Evolutionary conservation across 2,329 filamentous ascomycete genomes (phyloP), one percentile per base, ranked within the genome.

Genomic region (Metarhizium humberi): DNA sequence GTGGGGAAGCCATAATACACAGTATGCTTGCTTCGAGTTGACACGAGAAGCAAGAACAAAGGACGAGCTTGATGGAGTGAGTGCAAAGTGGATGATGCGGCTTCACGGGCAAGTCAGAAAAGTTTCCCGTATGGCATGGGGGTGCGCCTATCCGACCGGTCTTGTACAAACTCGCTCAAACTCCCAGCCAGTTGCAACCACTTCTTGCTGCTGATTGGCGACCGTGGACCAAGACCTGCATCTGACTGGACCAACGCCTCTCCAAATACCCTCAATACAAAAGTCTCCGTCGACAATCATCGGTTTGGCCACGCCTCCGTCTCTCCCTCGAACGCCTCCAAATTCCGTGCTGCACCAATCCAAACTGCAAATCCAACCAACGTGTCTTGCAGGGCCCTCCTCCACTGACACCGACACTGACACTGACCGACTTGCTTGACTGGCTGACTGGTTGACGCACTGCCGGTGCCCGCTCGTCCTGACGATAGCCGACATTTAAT

Each of bases 151-250:
- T 14, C 32, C 36, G 11, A 1, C 51, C 32, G 20, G 53, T 51
- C 38, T 8, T 3, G 20, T 25, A 25, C 20, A 25, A 25, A 25
- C 20, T 25, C 20, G 20, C 20, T 25, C 20, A 25, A 25, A 25
- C 20, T 25, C 20, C 20, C 20, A 25, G 20, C 20, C 20, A 25
- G 20, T 20, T 32, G 4, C 56, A 47, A 36, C 57, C 48, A 55
- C 25, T 49, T 30, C 59, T n/a, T 55, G 55, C 55, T 57, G 40
- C 57, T 57, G 61, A 62, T 65, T 62, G 64, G 58, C 57, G 56
- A 62, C 59, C 65, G 66, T 68, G 66, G 61, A 62, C 50, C 55
- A 57, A 43, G 10, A 49, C 20, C 43, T 56, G 58, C 59, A 52
- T 62, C 58, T 67, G 64, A 67, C 59, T 67, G 64, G 65, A 34